These are phyloP conservation scores for Nigrograna mackinnonii DNA, from an alignment of 2,329 filamentous ascomycete species.

Conservation along the genomic window DNA sequence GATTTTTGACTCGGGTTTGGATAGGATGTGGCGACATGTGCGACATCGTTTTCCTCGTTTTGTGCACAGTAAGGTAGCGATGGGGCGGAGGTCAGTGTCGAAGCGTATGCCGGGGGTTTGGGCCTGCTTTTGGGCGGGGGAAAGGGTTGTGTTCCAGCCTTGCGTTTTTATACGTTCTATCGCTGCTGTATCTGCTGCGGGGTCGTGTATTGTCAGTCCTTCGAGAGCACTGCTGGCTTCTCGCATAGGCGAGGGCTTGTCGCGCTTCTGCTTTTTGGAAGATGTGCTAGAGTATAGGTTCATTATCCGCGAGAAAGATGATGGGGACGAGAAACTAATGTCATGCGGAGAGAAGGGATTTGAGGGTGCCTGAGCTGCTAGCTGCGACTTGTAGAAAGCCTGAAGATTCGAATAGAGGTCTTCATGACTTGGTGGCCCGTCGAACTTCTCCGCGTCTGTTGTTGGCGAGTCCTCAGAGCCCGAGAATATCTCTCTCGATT, in stretches of 20 bases:
- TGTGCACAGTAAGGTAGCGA: conserved; percentile 81
- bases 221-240: conserved; percentile 74
- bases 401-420: conserved; percentile 75
- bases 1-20: conserved; percentile 90
- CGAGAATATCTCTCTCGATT: conserved; percentile 17
- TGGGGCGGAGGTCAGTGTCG: conserved; percentile 74
- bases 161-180: conserved; percentile 61
- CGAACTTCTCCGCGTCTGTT: conserved; percentile 6
- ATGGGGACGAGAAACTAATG: conserved; percentile 71
- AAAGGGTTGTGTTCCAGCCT: conserved; percentile 68
- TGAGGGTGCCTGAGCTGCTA: conserved; percentile 60
- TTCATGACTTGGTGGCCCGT: conserved; percentile 59
- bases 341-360: conserved; percentile 45
- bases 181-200: conserved; percentile 62
- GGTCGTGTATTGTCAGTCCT: conserved; percentile 67
- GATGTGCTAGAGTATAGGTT: conserved; percentile 71
- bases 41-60: conserved; percentile 94
- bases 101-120: conserved; percentile 62
- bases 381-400: conserved; percentile 80
- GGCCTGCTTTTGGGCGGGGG: conserved; percentile 55
- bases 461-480: conserved; percentile 19
- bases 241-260: conserved; percentile 75
- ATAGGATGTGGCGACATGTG: conserved; percentile 90
- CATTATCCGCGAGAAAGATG: conserved; percentile 86
- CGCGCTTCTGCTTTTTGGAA: conserved; percentile 60